phyloP scores from a whole-genome alignment of 768 basidiomycete species.

The Amanita muscaria region DNA sequence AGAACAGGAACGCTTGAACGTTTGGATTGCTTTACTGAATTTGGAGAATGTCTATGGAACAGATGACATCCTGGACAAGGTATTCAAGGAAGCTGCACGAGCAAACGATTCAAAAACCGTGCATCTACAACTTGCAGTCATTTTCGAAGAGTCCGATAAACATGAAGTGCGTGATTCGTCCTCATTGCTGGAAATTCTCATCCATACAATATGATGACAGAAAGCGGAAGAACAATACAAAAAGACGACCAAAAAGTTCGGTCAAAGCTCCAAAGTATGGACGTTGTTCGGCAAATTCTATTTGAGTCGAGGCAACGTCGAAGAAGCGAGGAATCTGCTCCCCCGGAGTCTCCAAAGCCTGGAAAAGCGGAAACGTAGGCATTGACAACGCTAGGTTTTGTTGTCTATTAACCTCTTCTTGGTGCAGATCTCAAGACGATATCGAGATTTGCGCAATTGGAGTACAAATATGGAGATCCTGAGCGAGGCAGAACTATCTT shows the following conservation, averaged over 20 bases:
- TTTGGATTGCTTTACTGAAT: slow-evolving; percentile 96
- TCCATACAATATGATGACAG: slow-evolving; percentile 33
- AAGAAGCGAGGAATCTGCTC: slow-evolving; percentile 78
- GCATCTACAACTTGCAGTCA: slow-evolving; percentile 74
- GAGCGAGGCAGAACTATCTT: slow-evolving; percentile 95
- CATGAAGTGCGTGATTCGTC: slow-evolving; percentile 43
- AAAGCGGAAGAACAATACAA: slow-evolving; percentile 91
- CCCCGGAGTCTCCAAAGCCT: slow-evolving; percentile 85
- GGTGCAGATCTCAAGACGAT: slow-evolving; percentile 86
- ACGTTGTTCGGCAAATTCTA: slow-evolving; percentile 80
- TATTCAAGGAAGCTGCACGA: slow-evolving; percentile 84
- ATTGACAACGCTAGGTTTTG: too few relatives aligned
- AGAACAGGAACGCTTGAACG: slow-evolving; percentile 91
- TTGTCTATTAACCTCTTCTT: too few relatives aligned
- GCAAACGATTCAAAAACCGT: slow-evolving; percentile 92
- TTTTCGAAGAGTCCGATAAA: slow-evolving; percentile 80
- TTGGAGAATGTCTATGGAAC: slow-evolving; percentile 91
- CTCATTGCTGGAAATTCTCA: not conserved
- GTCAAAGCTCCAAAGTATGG: slow-evolving; percentile 91
- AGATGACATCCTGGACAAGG: slow-evolving; percentile 64
- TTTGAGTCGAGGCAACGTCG: slow-evolving; percentile 60
- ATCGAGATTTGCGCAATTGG: slow-evolving; percentile 88
- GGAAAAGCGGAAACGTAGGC: slow-evolving; percentile 89
- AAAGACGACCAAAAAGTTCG: slow-evolving; percentile 88
- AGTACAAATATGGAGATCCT: slow-evolving; percentile 89